Base-by-base conservation (phyloP, 257 asterid genomes). In the Solanum piurae region DNA sequence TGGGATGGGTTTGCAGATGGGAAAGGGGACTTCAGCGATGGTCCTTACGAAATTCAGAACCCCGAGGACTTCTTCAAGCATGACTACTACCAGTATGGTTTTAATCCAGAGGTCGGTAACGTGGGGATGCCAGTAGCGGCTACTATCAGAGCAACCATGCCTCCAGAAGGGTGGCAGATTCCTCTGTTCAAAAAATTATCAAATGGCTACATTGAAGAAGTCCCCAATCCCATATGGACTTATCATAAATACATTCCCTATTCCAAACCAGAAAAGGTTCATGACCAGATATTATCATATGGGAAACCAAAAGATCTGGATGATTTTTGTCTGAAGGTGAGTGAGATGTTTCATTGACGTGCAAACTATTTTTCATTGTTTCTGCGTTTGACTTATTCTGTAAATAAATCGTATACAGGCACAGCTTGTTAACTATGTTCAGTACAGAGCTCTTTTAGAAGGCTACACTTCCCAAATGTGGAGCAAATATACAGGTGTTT, bases 1-100 rank as follows among this genome's bases (percentile, higher is more conserved):
- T 97, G 99, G 99, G 99, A 96, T 91, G 99, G 99, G 68, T 97
- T 97, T 90, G 99, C 98, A 72, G 90, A 96, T 84, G 99, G 99
- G 71, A 92, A 94, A 88, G 99, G 99, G 52, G 94, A 92, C 88
- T 96, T 94, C 87, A 95, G 93, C 6, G 99, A 97, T 68, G 99
- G 99, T 38, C 99, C 99, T 86, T 97, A 97, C 40, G 98, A 95
- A 91, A 95, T 97, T 83, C 99, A 97, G 82, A 91, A 93, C 91
- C 99, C 99, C 4, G 99, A 95, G 87, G 90, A 91, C 91, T 97
- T 97, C 83, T 97, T 97, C 92, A 95, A 93, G 94, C 96, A 92
- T 89, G 95, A 92, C 75, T 97, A 89, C 86, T 97, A 94, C 88
- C 20, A 88, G 11, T 97, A 97, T 75, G 99, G 99, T 79, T 97